phyloP scores from a whole-genome alignment of 1,139 yeast genomes.

The Ogataea hybrid region DNA sequence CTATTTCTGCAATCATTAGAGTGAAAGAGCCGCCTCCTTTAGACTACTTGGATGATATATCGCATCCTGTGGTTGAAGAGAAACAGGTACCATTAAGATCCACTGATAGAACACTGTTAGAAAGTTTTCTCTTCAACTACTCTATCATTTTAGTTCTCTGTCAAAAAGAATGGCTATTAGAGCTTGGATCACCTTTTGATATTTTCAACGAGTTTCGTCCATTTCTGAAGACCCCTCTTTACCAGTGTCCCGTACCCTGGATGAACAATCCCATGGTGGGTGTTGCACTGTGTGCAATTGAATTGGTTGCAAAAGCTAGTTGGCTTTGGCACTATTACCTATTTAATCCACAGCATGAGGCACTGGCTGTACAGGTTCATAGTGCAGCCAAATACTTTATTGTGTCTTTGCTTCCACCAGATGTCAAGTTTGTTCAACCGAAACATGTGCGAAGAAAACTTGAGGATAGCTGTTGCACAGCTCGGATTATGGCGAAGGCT shows the following conservation, averaged over 20 bases:
- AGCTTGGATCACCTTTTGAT: conserved; percentile 28
- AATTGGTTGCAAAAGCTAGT: conserved; percentile 29
- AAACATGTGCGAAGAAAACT: conserved; percentile 22
- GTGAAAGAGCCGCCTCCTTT: not conserved
- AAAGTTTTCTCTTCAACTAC: conserved; percentile 31
- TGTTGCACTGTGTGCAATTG: conserved; percentile 29
- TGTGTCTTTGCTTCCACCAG: conserved; percentile 24
- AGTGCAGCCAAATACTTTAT: conserved; percentile 23
- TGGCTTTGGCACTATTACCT: conserved; percentile 27
- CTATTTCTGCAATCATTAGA: conserved; percentile 4
- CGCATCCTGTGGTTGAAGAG: not conserved
- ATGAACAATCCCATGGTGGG: conserved; percentile 35
- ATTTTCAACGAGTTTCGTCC: conserved; percentile 26
- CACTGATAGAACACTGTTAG: conserved; percentile 29
- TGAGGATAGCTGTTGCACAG: conserved; percentile 28
- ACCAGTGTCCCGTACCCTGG: conserved; percentile 32
- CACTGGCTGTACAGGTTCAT: conserved; percentile 9
- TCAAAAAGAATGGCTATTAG: conserved; percentile 8
- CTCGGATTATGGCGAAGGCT: conserved; percentile 24
- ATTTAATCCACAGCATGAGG: conserved; percentile 10
- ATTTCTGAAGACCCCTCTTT: conserved; percentile 24
- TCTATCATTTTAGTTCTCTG: conserved; percentile 18
- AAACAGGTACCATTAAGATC: conserved; percentile 12
- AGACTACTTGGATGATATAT: conserved; percentile 1
- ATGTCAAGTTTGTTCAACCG: conserved; percentile 20